These are phyloP conservation scores for Pseudotsuga menziesii DNA, from an alignment of 75 land plant species.

Conservation along the genomic window DNA sequence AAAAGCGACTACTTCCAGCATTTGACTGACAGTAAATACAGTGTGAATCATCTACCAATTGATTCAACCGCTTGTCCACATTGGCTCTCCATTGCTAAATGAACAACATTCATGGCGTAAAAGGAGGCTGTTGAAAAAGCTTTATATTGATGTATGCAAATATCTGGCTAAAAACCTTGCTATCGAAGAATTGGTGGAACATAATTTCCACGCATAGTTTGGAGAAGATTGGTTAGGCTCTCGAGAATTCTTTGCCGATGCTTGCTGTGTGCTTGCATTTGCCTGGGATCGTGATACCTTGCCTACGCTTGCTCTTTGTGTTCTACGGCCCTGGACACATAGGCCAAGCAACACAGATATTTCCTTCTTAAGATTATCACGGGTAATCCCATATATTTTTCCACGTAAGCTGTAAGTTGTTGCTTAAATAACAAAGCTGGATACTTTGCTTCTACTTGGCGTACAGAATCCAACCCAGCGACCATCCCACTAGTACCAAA, in stretches of 20 bases:
- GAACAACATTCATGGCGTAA: conserved; percentile 96
- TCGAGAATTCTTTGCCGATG: conserved; percentile 94
- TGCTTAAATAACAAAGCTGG: conserved; percentile 99
- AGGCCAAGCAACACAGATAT: conserved; percentile 86
- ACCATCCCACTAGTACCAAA: conserved; percentile 62
- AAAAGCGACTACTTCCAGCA: no score
- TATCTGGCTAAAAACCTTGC: conserved; percentile 85
- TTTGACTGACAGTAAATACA: no score
- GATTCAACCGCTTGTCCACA: no score
- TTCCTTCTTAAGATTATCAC: conserved; percentile 97
- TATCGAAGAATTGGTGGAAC: conserved; percentile 69
- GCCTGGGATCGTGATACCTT: conserved; percentile 72
- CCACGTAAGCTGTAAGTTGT: conserved; percentile 99
- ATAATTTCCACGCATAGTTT: conserved; percentile 86
- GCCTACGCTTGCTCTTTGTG: conserved; percentile 85
- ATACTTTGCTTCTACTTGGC: conserved; percentile 99
- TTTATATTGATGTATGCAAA: conserved; percentile 91
- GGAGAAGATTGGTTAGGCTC: conserved; percentile 77
- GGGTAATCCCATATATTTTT: conserved; percentile 96
- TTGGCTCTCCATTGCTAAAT: conserved; percentile 98
- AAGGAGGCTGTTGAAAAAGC: conserved; percentile 88
- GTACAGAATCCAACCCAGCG: conserved; percentile 68
- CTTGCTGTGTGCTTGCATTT: conserved; percentile 64
- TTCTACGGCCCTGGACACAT: conserved; percentile 98
- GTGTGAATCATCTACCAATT: no score